Conservation (phyloP, 768 basidiomycete species). For the Russula lepida region DNA sequence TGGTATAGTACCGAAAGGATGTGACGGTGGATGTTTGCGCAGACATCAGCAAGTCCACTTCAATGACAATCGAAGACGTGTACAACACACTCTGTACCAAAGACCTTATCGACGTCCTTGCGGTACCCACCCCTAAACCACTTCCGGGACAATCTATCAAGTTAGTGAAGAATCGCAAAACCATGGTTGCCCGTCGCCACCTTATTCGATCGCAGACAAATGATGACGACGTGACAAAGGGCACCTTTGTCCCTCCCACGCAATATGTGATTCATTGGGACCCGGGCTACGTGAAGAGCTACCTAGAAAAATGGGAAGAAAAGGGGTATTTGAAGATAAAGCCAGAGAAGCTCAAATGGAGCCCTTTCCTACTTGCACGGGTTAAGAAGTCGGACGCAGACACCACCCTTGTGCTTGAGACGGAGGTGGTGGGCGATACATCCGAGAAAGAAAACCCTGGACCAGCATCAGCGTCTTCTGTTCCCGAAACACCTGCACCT, state of each 20-base stretch:
- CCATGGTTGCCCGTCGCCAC: conserved; percentile 56
- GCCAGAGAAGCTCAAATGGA: conserved; percentile 90
- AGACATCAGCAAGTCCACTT: conserved; percentile 82
- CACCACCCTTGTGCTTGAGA: conserved; percentile 5
- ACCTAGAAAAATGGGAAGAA: conserved; percentile 58
- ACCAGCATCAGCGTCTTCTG: conserved; percentile 10
- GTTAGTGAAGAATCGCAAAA: conserved; percentile 56
- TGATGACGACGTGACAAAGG: conserved; percentile 40
- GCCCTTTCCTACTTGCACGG: conserved; percentile 73
- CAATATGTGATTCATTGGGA: conserved; percentile 76
- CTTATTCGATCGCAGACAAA: conserved; percentile 47
- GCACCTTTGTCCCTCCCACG: conserved; percentile 53
- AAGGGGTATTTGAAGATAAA: conserved; percentile 73
- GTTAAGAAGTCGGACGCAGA: conserved; percentile 27
- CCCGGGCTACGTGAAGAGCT: conserved; percentile 51
- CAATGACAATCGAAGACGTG: conserved; percentile 88
- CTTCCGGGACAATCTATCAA: conserved; percentile 76
- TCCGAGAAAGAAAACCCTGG: conserved; percentile 14
- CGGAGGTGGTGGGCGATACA: conserved; percentile 4
- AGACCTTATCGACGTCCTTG: conserved; percentile 58
- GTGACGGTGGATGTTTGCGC: conserved; percentile 19
- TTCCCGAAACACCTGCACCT: conserved; percentile 18
- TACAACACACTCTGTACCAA: conserved; percentile 63
- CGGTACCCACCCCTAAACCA: conserved; percentile 47
- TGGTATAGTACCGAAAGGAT: conserved; percentile 15